A percentile compares a stretch with the other conserved stretches of the same genome.
Conservation (phyloP, 495 filamentous ascomycete species). For the Penicillium cosmopolitanum region DNA sequence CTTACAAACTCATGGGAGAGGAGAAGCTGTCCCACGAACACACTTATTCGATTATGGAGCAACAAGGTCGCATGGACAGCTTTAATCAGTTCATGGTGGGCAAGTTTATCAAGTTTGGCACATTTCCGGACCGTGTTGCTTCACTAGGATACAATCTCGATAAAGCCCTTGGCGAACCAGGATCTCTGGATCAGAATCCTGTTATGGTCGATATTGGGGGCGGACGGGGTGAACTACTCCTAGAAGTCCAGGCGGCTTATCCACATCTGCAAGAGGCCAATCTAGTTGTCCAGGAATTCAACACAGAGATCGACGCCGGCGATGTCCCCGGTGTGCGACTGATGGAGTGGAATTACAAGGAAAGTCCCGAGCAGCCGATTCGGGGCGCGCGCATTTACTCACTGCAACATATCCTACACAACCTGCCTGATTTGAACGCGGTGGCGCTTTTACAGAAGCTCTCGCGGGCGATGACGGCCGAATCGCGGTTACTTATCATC, state of each 20-base stretch:
- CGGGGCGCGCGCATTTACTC: constrained; percentile 46
- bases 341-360: constrained; percentile 43
- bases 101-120: constrained; percentile 40
- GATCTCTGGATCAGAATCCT: neutral
- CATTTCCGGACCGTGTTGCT: constrained; percentile 33
- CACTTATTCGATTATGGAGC: constrained; percentile 44
- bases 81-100: constrained; percentile 48
- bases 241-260: constrained; percentile 43
- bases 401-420: constrained; percentile 49
- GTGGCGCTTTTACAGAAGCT: constrained; percentile 44
- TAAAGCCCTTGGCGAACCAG: constrained; percentile 32
- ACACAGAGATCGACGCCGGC: constrained; percentile 27
- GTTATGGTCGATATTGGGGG: constrained; percentile 61
- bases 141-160: constrained; percentile 36
- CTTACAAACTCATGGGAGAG: constrained; percentile 38
- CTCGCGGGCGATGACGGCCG: constrained; percentile 46
- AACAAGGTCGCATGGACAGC: constrained; percentile 42
- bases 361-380: constrained; percentile 36
- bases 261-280: constrained; percentile 41
- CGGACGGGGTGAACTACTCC: constrained; percentile 54
- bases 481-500: constrained; percentile 51
- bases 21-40: constrained; percentile 33
- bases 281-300: constrained; percentile 54
- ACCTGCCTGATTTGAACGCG: constrained; percentile 44
- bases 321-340: constrained; percentile 30